Conservation (phyloP, 176 grass and related monocot species). For the Cenchrus purpureus region DNA sequence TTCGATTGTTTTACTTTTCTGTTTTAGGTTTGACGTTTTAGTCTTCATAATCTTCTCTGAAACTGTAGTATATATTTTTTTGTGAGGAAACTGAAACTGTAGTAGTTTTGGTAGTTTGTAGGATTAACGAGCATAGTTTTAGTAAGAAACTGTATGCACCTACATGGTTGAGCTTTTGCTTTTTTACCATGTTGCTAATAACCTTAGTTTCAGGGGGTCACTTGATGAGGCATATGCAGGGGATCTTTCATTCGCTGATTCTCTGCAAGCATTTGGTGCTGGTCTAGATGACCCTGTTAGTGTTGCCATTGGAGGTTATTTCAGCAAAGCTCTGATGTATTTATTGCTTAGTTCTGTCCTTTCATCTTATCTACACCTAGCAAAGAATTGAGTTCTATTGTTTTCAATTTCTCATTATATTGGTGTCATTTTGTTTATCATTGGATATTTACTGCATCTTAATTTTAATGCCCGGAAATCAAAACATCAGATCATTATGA, state of each 20-base stretch:
- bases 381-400: conserved; percentile 15
- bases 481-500: neutral
- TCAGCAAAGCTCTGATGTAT: conserved; percentile 27
- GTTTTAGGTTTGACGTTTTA: neutral
- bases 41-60: neutral
- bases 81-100: neutral
- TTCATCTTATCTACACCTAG: conserved; percentile 30
- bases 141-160: conserved; percentile 10
- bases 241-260: conserved; percentile 81
- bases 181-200: conserved; percentile 36
- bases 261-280: conserved; percentile 89
- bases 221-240: conserved; percentile 85
- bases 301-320: conserved; percentile 93
- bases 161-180: neutral
- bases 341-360: conserved; percentile 38
- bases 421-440: neutral
- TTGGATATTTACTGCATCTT: neutral
- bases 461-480: neutral
- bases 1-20: conserved; percentile 27
- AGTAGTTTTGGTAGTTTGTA: conserved; percentile 11
- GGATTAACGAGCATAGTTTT: neutral
- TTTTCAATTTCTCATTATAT: conserved; percentile 21
- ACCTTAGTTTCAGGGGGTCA: conserved; percentile 62
- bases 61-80: neutral
- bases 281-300: conserved; percentile 89